These are phyloP conservation scores for Viola odorata DNA, from an alignment of 345 rosid genomes.

Conservation along the genomic window DNA sequence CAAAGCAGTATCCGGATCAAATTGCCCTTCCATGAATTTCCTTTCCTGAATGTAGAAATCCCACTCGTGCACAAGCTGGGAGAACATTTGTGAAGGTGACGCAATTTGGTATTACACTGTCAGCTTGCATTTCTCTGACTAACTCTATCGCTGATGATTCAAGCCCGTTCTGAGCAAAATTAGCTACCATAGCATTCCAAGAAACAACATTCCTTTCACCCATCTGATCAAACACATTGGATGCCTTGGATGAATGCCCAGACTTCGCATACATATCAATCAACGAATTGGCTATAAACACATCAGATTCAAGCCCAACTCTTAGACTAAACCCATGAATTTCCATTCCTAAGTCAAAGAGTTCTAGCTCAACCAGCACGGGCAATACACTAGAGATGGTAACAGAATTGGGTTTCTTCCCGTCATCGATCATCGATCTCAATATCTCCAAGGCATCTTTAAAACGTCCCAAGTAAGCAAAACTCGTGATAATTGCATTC, in stretches of 20 bases:
- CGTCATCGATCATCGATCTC: constrained; percentile 31
- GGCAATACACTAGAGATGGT: constrained; percentile 41
- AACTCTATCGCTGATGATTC: constrained; percentile 32
- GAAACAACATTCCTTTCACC: constrained; percentile 33
- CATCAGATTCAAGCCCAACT: constrained; percentile 30
- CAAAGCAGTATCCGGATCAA: constrained; percentile 25
- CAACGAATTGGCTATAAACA: constrained; percentile 43
- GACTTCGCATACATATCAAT: constrained; percentile 52
- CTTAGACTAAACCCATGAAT: constrained; percentile 42
- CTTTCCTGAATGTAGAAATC: constrained; percentile 33
- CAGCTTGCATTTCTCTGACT: constrained; percentile 37
- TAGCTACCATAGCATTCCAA: constrained; percentile 56
- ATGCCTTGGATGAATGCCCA: constrained; percentile 25
- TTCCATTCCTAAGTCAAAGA: constrained; percentile 32
- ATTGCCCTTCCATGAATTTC: constrained; percentile 41
- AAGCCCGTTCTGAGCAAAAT: constrained; percentile 36
- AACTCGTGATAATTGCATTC: constrained; percentile 32
- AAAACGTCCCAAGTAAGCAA: constrained; percentile 24
- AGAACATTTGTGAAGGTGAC: constrained; percentile 43
- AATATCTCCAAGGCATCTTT: constrained; percentile 33
- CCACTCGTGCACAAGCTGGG: constrained; percentile 39
- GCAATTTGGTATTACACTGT: constrained; percentile 31
- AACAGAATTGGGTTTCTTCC: constrained; percentile 32
- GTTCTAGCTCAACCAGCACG: constrained; percentile 34
- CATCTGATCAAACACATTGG: constrained; percentile 24